Base-by-base conservation (phyloP, 352 stramenopile genomes). In the Globisporangium middletonii region DNA sequence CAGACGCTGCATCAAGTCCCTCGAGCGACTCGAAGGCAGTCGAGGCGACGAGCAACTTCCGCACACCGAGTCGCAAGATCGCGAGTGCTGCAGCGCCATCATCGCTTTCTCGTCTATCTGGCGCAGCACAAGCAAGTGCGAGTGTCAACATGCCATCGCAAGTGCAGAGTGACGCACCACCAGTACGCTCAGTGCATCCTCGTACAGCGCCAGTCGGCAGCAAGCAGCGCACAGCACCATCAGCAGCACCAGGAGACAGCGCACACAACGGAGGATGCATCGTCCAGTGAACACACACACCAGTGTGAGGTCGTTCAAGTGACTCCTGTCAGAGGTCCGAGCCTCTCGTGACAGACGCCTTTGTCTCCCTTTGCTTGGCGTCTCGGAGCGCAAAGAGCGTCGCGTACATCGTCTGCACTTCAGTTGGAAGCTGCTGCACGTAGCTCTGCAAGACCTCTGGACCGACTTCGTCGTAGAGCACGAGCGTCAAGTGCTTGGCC, bases 381-480 rank as follows among this genome's bases (percentile, higher is more conserved):
- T 57, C 50, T 5, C 13, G 19, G 23, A 45, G 18, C 27, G 3
- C 50, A 35, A 63, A 63, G 19, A 53, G 57, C 7, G 26, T 2
- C 42, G 52, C 28, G 49, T 63, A 49, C 50, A 52, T 57, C 42
- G 38, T 28, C 23, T 49, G 57, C 2, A 47, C 19, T 1, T 53
- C 57, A 2, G 9, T 5, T 6, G 50, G 57, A 1, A 58, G 18
- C 18, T 48, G 52, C 3, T 13, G 18, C 41, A 63, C 11, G 15
- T 63, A 58, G 15, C 16, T 27, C 42, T 57, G 38, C 19, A 71
- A 44, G 30, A 71, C 60, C 2, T 75, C 55, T 0, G 65, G 50
- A 1, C 70, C 75, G 12, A 83, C 63, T 55, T 85, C 63, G 28
- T 19, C 41, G 18, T 69, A 70, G 12, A 85, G 43, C 1, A 65